A percentile compares a stretch with the other conserved stretches of the same genome.
Evolutionary conservation across 1,139 yeast species (phyloP).

Genomic region (Debaryomycetaceae sp.): DNA sequence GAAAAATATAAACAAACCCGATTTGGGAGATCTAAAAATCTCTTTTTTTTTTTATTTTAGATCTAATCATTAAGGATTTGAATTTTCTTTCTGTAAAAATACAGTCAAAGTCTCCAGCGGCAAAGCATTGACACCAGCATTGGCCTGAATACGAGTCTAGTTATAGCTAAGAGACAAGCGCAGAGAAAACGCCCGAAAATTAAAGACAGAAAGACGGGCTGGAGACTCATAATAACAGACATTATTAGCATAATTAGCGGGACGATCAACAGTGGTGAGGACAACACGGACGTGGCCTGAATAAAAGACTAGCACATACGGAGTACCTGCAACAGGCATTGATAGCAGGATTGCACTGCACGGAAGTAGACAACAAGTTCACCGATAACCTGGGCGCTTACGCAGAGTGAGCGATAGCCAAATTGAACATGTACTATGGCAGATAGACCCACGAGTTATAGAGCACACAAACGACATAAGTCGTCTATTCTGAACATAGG

Average conservation of each 20-base stretch:
- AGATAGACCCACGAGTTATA: slow-evolving; percentile 15
- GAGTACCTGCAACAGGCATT: background rate
- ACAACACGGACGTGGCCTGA: background rate
- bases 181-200: no score
- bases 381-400: background rate
- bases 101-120: background rate
- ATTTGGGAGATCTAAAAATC: background rate
- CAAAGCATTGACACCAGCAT: background rate
- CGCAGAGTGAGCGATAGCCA: background rate
- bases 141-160: background rate
- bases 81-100: background rate
- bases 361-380: background rate
- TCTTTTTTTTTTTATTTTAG: background rate
- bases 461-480: slow-evolving; percentile 42
- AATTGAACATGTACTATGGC: slow-evolving; percentile 8
- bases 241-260: background rate
- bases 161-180: no score
- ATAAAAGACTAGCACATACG: background rate
- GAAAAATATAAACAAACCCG: background rate
- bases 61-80: background rate
- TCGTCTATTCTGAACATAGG: slow-evolving; percentile 37
- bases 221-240: background rate
- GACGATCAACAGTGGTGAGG: background rate
- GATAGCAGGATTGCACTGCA: background rate
- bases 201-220: no score